Conservation (phyloP, 2,329 filamentous ascomycete species). For the Cladorrhinum sp. region DNA sequence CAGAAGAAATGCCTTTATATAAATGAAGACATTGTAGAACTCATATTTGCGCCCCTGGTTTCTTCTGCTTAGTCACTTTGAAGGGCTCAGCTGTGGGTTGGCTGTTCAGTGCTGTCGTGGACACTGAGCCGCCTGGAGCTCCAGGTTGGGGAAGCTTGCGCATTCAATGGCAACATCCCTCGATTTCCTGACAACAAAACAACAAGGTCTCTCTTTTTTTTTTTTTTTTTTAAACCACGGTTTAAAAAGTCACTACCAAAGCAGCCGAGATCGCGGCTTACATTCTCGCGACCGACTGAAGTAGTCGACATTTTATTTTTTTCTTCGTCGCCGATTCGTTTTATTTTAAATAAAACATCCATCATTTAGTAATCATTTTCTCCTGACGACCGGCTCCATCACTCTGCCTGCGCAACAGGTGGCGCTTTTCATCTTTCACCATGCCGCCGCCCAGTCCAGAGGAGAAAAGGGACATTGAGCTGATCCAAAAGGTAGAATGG, state of each 20-base stretch:
- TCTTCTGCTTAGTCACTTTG: neutral
- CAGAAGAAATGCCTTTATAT: too few relatives aligned
- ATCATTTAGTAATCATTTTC: neutral
- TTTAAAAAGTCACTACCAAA: neutral
- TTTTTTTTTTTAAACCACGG: too few relatives aligned
- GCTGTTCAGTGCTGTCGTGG: neutral
- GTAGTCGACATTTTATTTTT: neutral
- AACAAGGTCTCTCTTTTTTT: neutral
- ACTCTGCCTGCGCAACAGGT: neutral
- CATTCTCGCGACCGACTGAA: neutral
- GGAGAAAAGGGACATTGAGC: conserved; percentile 72
- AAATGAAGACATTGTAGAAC: too few relatives aligned
- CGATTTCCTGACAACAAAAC: neutral
- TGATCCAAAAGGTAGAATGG: conserved; percentile 83
- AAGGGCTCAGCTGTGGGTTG: neutral
- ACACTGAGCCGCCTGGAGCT: neutral
- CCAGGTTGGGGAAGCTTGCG: neutral
- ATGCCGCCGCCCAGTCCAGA: conserved; percentile 38
- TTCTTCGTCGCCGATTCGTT: too few relatives aligned
- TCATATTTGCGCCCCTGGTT: too few relatives aligned
- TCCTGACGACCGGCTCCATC: neutral
- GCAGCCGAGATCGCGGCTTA: neutral
- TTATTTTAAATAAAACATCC: neutral
- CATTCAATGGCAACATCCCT: neutral
- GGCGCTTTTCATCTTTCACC: neutral